Evolutionary conservation across 2,329 filamentous ascomycete species (phyloP).

Genomic region (Ophiosphaerella korrae): DNA sequence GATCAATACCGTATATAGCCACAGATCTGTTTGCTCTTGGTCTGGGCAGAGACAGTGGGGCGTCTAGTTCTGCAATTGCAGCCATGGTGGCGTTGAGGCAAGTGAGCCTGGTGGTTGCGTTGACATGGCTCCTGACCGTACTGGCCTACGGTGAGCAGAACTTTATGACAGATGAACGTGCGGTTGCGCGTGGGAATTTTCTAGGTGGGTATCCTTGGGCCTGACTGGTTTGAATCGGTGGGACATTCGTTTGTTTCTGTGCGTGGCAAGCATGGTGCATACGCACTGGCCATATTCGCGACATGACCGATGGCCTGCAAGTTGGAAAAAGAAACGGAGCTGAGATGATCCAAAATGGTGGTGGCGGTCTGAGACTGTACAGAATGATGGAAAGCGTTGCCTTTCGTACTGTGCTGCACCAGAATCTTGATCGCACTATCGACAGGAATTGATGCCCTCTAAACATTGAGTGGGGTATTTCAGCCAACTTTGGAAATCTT

Average conservation of each 20-base stretch:
- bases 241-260: background rate
- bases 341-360: too few relatives aligned
- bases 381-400: too few relatives aligned
- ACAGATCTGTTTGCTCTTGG: constrained; percentile 12
- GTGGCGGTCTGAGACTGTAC: too few relatives aligned
- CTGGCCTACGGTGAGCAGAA: background rate
- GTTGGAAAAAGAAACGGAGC: too few relatives aligned
- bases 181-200: too few relatives aligned
- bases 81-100: constrained; percentile 8
- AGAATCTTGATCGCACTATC: too few relatives aligned
- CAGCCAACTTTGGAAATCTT: background rate
- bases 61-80: constrained; percentile 8
- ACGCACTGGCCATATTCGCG: too few relatives aligned
- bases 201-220: background rate
- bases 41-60: constrained; percentile 30
- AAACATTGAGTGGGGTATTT: background rate
- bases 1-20: constrained; percentile 28
- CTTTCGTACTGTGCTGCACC: too few relatives aligned
- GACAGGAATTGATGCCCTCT: too few relatives aligned
- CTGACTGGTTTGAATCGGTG: background rate
- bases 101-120: constrained; percentile 3
- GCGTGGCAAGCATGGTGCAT: too few relatives aligned
- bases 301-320: too few relatives aligned
- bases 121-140: constrained; percentile 10
- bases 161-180: too few relatives aligned